phyloP scores from a whole-genome alignment of 2,329 filamentous ascomycete species.

The Monosporascus sp. region DNA sequence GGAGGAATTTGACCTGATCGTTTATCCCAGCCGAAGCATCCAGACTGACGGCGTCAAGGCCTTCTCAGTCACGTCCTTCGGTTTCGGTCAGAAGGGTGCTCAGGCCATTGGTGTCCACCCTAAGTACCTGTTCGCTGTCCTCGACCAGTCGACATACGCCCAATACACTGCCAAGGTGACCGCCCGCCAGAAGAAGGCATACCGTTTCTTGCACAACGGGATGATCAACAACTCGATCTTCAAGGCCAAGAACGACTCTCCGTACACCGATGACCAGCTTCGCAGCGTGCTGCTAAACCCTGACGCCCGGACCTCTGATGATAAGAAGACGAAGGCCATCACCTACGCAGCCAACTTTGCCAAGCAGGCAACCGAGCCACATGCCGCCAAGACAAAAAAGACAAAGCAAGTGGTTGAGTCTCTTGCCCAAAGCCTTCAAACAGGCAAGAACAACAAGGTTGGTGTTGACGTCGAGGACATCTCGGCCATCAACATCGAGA shows the following conservation, averaged over 20 bases:
- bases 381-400: conserved; percentile 47
- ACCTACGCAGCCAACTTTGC: conserved; percentile 67
- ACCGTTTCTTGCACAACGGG: conserved; percentile 97
- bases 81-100: conserved; percentile 98
- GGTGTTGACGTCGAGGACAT: conserved; percentile 94
- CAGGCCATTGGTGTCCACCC: conserved; percentile 97
- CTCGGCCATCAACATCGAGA: conserved; percentile 81
- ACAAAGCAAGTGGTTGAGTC: conserved; percentile 74
- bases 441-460: conserved; percentile 62
- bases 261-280: conserved; percentile 85
- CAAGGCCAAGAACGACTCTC: conserved; percentile 86
- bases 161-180: conserved; percentile 85
- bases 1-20: conserved; percentile 97
- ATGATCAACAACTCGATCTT: conserved; percentile 98
- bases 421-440: conserved; percentile 57
- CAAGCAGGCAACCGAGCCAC: conserved; percentile 51
- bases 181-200: conserved; percentile 94
- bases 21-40: conserved; percentile 90
- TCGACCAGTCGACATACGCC: conserved; percentile 78
- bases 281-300: conserved; percentile 90
- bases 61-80: conserved; percentile 97
- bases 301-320: conserved; percentile 73
- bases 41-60: conserved; percentile 98
- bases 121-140: conserved; percentile 86
- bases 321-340: conserved; percentile 82